phyloP scores from a whole-genome alignment of 1,284 basidiomycete species.

The Apiotrichum porosum region DNA sequence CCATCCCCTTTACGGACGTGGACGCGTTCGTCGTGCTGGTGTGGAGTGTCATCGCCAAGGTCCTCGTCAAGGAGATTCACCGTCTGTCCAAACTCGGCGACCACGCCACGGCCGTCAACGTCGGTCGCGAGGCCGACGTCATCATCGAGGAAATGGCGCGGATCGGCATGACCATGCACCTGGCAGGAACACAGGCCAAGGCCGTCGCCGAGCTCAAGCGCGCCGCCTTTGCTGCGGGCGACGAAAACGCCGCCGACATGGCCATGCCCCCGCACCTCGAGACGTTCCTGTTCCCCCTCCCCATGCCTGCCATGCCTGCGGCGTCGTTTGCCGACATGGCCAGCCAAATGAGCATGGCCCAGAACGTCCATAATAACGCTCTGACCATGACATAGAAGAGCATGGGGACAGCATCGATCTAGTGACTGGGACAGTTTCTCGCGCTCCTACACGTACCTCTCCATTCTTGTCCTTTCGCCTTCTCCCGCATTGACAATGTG shows the following conservation, averaged over 20 bases:
- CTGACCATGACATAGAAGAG: no score
- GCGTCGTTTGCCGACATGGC: no score
- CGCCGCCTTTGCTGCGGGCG: slow-evolving; percentile 12
- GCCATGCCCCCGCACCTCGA: slow-evolving; percentile 5
- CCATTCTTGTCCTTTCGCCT: background rate
- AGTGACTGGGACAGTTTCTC: no score
- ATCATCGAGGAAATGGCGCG: slow-evolving; percentile 14
- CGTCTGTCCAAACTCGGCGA: slow-evolving; percentile 29
- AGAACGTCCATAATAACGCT: no score
- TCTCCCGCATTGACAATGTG: no score
- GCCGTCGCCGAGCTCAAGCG: slow-evolving; percentile 34
- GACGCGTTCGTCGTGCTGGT: slow-evolving; percentile 39
- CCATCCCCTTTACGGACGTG: slow-evolving; percentile 33
- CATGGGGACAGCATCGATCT: no score
- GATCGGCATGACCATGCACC: slow-evolving; percentile 31
- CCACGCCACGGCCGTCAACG: slow-evolving; percentile 3
- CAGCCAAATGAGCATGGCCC: no score
- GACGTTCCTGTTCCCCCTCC: slow-evolving; percentile 14
- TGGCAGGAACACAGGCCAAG: slow-evolving; percentile 34
- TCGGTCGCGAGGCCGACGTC: slow-evolving; percentile 5
- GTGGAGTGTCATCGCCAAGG: slow-evolving; percentile 41
- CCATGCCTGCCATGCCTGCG: background rate
- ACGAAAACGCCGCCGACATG: background rate
- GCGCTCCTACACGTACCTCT: no score
- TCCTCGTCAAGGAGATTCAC: slow-evolving; percentile 39